phyloP scores from a whole-genome alignment of 1,284 basidiomycete species.

The Ceratobasidium sp. region DNA sequence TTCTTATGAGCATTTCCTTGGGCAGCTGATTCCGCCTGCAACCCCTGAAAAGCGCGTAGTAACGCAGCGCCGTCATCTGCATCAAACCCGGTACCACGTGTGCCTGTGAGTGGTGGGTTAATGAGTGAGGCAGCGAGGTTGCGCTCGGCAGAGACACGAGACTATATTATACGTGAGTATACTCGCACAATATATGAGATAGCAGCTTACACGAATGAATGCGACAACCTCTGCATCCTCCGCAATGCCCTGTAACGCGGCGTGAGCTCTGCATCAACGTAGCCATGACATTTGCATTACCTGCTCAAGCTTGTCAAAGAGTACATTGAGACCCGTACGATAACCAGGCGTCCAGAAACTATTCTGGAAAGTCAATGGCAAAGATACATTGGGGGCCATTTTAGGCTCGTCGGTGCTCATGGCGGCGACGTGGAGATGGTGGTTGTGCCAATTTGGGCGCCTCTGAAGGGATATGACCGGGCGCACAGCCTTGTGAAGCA shows the following conservation, averaged over 20 bases:
- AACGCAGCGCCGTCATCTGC: conserved; percentile 80
- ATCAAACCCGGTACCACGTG: conserved; percentile 66
- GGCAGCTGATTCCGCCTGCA: conserved; percentile 68
- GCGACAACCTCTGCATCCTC: conserved; percentile 81
- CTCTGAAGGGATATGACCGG: neutral
- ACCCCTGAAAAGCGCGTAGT: conserved; percentile 69
- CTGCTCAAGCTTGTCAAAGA: conserved; percentile 79
- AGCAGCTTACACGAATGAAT: conserved; percentile 74
- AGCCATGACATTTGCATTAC: conserved; percentile 50
- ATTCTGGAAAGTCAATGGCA: conserved; percentile 83
- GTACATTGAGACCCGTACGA: conserved; percentile 74
- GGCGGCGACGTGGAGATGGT: conserved; percentile 13
- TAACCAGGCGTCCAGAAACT: conserved; percentile 94
- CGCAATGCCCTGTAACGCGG: conserved; percentile 61
- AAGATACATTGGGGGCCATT: conserved; percentile 78
- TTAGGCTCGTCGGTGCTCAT: conserved; percentile 43
- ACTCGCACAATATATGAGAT: conserved; percentile 1
- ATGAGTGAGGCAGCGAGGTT: conserved; percentile 64
- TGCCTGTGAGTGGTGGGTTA: conserved; percentile 58
- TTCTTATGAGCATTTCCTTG: conserved; percentile 71
- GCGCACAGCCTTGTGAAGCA: neutral
- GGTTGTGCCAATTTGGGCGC: conserved; percentile 12
- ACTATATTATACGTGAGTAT: conserved; percentile 52
- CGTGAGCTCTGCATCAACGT: conserved; percentile 46
- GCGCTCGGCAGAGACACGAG: conserved; percentile 67